Percentiles rank a stretch among this genome's conserved stretches.
These are phyloP conservation scores for Fusarium sp. DNA, from an alignment of 2,329 filamentous ascomycete species.

Conservation along the genomic window DNA sequence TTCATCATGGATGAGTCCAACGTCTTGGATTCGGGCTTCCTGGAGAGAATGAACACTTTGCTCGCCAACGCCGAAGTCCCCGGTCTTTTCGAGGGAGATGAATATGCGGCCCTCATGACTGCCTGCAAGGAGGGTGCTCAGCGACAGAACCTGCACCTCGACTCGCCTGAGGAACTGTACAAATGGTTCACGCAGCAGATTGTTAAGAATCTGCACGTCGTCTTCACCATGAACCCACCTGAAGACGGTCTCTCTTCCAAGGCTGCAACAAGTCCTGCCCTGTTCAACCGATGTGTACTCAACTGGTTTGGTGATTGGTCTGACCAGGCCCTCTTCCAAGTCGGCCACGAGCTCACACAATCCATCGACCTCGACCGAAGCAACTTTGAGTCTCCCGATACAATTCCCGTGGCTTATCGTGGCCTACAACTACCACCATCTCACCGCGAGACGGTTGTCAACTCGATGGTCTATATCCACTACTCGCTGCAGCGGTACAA, in stretches of 20 bases:
- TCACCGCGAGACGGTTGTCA: conserved; percentile 93
- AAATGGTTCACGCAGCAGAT: conserved; percentile 99
- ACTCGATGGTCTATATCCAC: conserved; percentile 99
- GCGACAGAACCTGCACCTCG: conserved; percentile 92
- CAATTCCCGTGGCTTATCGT: conserved; percentile 92
- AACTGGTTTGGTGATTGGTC: conserved; percentile 99
- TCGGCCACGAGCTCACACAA: conserved; percentile 94
- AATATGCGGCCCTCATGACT: conserved; percentile 98
- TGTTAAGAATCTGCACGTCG: conserved; percentile 98
- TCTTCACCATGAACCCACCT: conserved; percentile 99
- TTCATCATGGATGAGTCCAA: conserved; percentile 99
- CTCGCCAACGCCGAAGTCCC: conserved; percentile 99
- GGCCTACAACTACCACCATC: conserved; percentile 87
- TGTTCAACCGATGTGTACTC: conserved; percentile 99
- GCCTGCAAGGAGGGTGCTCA: conserved; percentile 99
- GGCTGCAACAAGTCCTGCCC: conserved; percentile 94
- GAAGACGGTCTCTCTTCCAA: conserved; percentile 96
- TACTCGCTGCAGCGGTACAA: conserved; percentile 96
- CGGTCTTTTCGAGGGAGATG: conserved; percentile 98
- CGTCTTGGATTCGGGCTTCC: conserved; percentile 97
- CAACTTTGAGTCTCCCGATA: conserved; percentile 89
- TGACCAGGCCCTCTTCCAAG: conserved; percentile 98
- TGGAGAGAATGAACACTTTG: conserved; percentile 99
- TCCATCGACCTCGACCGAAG: conserved; percentile 95
- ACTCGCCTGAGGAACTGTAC: conserved; percentile 99